A percentile compares a stretch with the other conserved stretches of the same genome.
Conservation (phyloP, 257 asterid species). For the Paraleonurus japonicus region DNA sequence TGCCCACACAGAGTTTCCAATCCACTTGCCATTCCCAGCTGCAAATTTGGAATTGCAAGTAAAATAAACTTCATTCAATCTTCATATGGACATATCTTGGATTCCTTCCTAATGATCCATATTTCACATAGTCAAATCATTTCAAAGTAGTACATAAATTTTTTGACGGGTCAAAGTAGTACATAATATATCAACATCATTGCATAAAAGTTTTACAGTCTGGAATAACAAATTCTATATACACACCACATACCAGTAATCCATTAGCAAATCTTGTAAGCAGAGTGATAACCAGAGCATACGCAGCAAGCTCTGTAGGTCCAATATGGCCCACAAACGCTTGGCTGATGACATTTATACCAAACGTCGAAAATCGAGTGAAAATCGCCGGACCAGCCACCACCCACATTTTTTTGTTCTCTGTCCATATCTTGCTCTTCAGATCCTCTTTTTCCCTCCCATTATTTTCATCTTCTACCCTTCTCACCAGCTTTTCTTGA, state of each 20-base stretch:
- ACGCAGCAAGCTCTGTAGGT: constrained; percentile 60
- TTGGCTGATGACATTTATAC: constrained; percentile 57
- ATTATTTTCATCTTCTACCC: background rate
- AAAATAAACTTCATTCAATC: background rate
- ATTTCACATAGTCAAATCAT: too few species aligned
- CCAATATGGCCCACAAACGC: constrained; percentile 73
- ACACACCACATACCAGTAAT: constrained; percentile 39
- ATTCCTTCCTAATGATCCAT: background rate
- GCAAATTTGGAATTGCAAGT: constrained; percentile 14
- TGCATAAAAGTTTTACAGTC: background rate
- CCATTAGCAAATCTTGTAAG: constrained; percentile 54
- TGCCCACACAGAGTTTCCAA: constrained; percentile 80
- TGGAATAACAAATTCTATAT: background rate
- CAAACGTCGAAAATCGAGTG: constrained; percentile 47
- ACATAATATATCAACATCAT: background rate
- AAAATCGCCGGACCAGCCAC: constrained; percentile 67
- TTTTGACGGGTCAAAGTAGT: too few species aligned
- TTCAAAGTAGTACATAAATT: too few species aligned
- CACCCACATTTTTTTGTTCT: constrained; percentile 65
- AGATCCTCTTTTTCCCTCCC: constrained; percentile 23
- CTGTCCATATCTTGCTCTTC: constrained; percentile 36
- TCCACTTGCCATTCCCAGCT: constrained; percentile 85
- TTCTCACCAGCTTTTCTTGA: constrained; percentile 23
- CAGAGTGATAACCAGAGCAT: constrained; percentile 55
- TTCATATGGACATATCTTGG: too few species aligned